Base-by-base conservation (phyloP, 306 rosid species). In the apple (Malus domestica) region DNA sequence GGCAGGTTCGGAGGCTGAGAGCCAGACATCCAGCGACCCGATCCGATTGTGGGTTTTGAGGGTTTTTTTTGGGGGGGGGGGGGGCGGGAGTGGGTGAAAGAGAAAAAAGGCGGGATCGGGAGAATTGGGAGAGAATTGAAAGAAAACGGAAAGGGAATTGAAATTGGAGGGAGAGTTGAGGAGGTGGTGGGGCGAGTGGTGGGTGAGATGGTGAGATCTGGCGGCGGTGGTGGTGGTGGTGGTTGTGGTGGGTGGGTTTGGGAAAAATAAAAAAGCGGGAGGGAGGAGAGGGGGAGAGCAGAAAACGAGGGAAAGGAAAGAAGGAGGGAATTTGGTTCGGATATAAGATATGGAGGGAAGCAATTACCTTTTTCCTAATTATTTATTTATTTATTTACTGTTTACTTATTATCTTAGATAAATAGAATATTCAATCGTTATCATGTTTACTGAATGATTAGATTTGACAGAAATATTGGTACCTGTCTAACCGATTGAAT, bases 241-340 rank as follows among this genome's bases (percentile, higher is more conserved):
- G 55, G 54, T 46, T 4, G 54, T 49, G 55, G 55, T 51, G 20
- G 20, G 6, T 15, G 20, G 18, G 42, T 84, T 86, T 85, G 92
- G 89, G 40, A 84, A 74, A 87, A 85, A 83, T 78, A 78, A 87
- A 88, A 85, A 85, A 91, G 90, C 86, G 93, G 87, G 91, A 84
- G 89, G 83, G 82, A 88, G 87, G 72, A 84, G 70, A 81, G 35
- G 23, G 18, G 38, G 35, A 77, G 85, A 88, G 87, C 69, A 85
- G 98, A 89, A 89, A 82, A 91, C 87, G 97, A 90, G 96, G 91
- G 93, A 94, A 86, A 25, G 83, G 76, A 32, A 3, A 58, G 82
- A 76, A 81, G 90, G 98, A 88, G 98, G 94, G 94, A 94, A 94
- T 87, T 92, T 85, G 90, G 95, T 90, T 90, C 97, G 91, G 98